A percentile compares a stretch with the other conserved stretches of the same genome.
phyloP scores from a whole-genome alignment of 2,329 filamentous ascomycete genomes.

The Neophaeococcomyces aloes region DNA sequence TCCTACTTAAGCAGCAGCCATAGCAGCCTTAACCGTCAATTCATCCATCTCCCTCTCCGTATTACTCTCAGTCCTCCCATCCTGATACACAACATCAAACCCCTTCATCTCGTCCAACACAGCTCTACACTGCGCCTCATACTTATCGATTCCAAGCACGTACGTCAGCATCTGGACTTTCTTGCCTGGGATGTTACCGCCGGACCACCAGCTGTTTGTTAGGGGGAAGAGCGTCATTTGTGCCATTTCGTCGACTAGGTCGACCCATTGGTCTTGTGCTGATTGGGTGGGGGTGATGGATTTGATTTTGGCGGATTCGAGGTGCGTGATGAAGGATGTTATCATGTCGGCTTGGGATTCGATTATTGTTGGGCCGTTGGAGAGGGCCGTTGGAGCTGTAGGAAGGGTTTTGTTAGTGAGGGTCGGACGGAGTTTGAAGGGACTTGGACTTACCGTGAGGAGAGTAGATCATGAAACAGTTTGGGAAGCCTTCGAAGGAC shows the following conservation, averaged over 20 bases:
- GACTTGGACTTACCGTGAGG: slow-evolving; percentile 31
- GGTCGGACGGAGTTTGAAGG: background rate
- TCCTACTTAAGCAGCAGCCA: background rate
- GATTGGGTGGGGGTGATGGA: slow-evolving; percentile 41
- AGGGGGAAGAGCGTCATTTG: slow-evolving; percentile 42
- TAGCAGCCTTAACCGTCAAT: background rate
- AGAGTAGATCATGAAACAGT: slow-evolving; percentile 44
- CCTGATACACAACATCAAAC: slow-evolving; percentile 16
- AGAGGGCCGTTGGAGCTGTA: slow-evolving; percentile 20
- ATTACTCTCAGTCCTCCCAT: background rate
- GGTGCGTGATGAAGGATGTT: slow-evolving; percentile 35
- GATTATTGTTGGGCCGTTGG: slow-evolving; percentile 38
- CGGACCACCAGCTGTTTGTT: slow-evolving; percentile 46
- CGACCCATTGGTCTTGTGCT: slow-evolving; percentile 41
- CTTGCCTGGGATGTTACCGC: slow-evolving; percentile 46
- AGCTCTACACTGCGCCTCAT: slow-evolving; percentile 10
- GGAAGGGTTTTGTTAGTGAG: background rate
- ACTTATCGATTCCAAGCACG: slow-evolving; percentile 12
- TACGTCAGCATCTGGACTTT: slow-evolving; percentile 13
- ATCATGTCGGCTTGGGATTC: slow-evolving; percentile 39
- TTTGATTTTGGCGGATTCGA: slow-evolving; percentile 36
- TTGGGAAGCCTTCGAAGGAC: slow-evolving; percentile 34
- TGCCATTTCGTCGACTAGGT: slow-evolving; percentile 37
- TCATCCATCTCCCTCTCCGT: background rate
- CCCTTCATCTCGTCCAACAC: slow-evolving; percentile 14